A percentile compares a stretch with the other conserved stretches of the same genome.
These are phyloP conservation scores for Kwoniella shivajii DNA, from an alignment of 1,284 basidiomycete genomes.

Conservation along the genomic window DNA sequence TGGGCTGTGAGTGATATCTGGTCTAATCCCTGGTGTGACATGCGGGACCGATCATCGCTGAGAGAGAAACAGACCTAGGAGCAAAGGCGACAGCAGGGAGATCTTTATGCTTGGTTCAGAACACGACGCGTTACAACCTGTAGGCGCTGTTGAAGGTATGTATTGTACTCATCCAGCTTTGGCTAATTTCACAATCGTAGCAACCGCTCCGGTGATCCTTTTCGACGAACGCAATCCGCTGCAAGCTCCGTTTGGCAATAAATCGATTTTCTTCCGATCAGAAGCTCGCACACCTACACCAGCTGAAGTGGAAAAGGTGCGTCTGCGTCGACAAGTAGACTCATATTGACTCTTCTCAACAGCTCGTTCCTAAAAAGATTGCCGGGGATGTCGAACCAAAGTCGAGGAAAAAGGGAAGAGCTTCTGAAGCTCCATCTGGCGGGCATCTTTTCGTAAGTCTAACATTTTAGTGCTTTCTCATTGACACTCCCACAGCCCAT, in stretches of 20 bases:
- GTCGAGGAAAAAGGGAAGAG: not conserved
- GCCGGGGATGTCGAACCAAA: not conserved
- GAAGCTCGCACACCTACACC: constrained; percentile 11
- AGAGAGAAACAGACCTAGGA: constrained; percentile 6
- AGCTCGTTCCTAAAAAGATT: constrained; percentile 4
- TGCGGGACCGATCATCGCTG: too few species aligned
- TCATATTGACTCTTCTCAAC: too few species aligned
- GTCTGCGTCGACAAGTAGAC: not conserved
- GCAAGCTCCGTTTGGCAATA: constrained; percentile 17
- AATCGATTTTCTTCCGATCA: constrained; percentile 19
- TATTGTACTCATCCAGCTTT: not conserved
- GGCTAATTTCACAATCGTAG: constrained; percentile 1
- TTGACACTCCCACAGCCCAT: constrained; percentile 19
- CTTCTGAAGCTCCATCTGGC: not conserved
- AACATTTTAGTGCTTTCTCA: too few species aligned
- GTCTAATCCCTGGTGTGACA: too few species aligned
- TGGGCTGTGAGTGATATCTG: constrained; percentile 21
- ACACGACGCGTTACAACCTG: constrained; percentile 22
- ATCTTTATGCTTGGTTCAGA: constrained; percentile 21
- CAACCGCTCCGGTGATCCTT: constrained; percentile 12
- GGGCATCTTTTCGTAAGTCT: constrained; percentile 18
- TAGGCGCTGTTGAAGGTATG: constrained; percentile 28
- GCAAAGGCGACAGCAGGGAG: constrained; percentile 16
- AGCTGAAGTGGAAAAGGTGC: constrained; percentile 3
- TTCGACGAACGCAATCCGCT: constrained; percentile 28